These are phyloP conservation scores for Solanum pinnatisectum DNA, from an alignment of 257 asterid species.

Conservation along the genomic window DNA sequence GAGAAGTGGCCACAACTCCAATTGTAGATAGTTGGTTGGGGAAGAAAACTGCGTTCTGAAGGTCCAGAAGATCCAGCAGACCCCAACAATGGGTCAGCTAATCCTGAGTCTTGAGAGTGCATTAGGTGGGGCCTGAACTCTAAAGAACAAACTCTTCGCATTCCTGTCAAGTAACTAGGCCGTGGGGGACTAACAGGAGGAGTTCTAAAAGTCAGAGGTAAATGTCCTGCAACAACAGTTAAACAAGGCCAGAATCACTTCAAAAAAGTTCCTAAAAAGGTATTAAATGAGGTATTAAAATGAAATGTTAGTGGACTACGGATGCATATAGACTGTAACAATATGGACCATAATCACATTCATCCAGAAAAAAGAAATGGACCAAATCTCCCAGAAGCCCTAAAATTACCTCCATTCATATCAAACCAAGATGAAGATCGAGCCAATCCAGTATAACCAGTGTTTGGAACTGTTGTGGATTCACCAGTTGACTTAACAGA, in stretches of 20 bases:
- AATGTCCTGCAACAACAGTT: conserved; percentile 45
- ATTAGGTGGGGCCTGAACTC: conserved; percentile 90
- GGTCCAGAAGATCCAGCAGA: conserved; percentile 59
- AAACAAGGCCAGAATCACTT: neutral
- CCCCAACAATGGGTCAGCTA: conserved; percentile 93
- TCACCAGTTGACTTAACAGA: conserved; percentile 55
- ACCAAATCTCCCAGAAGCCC: neutral
- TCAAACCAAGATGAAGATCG: conserved; percentile 97
- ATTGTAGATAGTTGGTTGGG: conserved; percentile 78
- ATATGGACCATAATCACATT: neutral
- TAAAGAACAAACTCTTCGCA: conserved; percentile 92
- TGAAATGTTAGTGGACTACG: neutral
- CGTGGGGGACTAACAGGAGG: conserved; percentile 99
- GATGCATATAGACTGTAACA: neutral
- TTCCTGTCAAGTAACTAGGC: conserved; percentile 79
- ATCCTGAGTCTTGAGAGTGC: conserved; percentile 85
- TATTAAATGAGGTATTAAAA: neutral
- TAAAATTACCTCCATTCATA: conserved; percentile 63
- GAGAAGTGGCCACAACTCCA: conserved; percentile 99
- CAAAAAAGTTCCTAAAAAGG: neutral
- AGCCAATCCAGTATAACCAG: conserved; percentile 71
- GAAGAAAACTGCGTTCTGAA: conserved; percentile 93
- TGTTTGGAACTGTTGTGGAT: conserved; percentile 28
- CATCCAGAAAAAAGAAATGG: neutral
- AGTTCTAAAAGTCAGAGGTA: conserved; percentile 88